These are phyloP conservation scores for Kregervanrija delftensis DNA, from an alignment of 805 yeast species.

Conservation along the genomic window DNA sequence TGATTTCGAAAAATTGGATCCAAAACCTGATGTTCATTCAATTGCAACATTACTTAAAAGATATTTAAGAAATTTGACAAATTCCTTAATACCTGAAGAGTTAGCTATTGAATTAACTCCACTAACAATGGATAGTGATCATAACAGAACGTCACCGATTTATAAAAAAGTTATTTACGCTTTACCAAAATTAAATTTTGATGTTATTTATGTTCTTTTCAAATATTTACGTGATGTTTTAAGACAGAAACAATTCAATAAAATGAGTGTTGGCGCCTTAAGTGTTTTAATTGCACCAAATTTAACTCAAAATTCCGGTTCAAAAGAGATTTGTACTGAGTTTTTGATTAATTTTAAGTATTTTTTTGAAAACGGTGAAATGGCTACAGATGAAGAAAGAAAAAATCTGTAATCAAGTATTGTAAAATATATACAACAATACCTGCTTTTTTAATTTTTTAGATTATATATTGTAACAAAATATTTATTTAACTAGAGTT, in stretches of 20 bases:
- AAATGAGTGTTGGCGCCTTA: conserved; percentile 76
- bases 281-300: conserved; percentile 31
- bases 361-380: conserved; percentile 18
- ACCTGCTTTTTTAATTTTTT: too few relatives aligned
- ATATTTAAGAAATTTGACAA: conserved; percentile 72
- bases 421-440: too few relatives aligned
- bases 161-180: conserved; percentile 29
- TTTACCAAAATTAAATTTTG: conserved; percentile 50
- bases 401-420: too few relatives aligned
- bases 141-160: conserved; percentile 5
- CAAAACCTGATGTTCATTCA: conserved; percentile 70
- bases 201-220: conserved; percentile 59
- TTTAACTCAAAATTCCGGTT: conserved; percentile 27
- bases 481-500: too few relatives aligned
- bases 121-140: conserved; percentile 17
- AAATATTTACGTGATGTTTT: conserved; percentile 61
- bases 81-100: conserved; percentile 55
- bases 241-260: conserved; percentile 53
- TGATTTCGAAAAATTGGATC: conserved; percentile 44
- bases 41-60: conserved; percentile 81
- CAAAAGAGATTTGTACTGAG: conserved; percentile 25
- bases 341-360: conserved; percentile 23
- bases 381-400: too few relatives aligned
- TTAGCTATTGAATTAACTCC: conserved; percentile 29
- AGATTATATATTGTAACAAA: too few relatives aligned